Percentiles rank a stretch among this genome's conserved stretches.
Evolutionary conservation across 2,329 filamentous ascomycete species (phyloP).

Genomic region (Trichophyton rubrum): DNA sequence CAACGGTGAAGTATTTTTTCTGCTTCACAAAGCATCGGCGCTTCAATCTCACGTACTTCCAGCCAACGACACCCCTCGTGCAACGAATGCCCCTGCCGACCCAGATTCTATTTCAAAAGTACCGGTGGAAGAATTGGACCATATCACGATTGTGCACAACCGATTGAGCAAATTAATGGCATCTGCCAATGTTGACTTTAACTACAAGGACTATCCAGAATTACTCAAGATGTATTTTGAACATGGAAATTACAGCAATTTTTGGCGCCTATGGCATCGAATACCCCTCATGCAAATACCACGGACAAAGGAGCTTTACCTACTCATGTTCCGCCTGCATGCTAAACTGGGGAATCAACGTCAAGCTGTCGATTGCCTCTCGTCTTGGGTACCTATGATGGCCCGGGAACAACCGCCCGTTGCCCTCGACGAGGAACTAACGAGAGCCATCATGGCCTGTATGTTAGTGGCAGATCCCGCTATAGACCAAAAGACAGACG

Average conservation of each 20-base stretch:
- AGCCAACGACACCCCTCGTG: constrained; percentile 12
- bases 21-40: constrained; percentile 28
- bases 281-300: constrained; percentile 39
- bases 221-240: constrained; percentile 26
- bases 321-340: constrained; percentile 40
- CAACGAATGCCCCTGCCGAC: constrained; percentile 26
- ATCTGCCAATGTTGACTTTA: constrained; percentile 20
- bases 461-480: constrained; percentile 43
- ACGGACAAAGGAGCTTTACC: constrained; percentile 45
- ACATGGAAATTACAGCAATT: constrained; percentile 41
- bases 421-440: constrained; percentile 33
- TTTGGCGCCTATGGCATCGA: constrained; percentile 50
- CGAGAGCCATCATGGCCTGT: constrained; percentile 41
- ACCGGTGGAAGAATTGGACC: constrained; percentile 7
- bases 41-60: constrained; percentile 36
- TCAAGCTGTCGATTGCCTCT: constrained; percentile 37
- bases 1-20: constrained; percentile 37
- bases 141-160: constrained; percentile 13
- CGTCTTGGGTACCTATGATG: constrained; percentile 50
- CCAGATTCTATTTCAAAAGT: constrained; percentile 8
- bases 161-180: constrained; percentile 22
- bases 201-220: constrained; percentile 19
- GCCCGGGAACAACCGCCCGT: constrained; percentile 42
- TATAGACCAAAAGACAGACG: constrained; percentile 27
- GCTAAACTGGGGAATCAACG: constrained; percentile 33